Conservation (phyloP, 2,329 filamentous ascomycete genomes). For the Macroventuria anomochaeta region DNA sequence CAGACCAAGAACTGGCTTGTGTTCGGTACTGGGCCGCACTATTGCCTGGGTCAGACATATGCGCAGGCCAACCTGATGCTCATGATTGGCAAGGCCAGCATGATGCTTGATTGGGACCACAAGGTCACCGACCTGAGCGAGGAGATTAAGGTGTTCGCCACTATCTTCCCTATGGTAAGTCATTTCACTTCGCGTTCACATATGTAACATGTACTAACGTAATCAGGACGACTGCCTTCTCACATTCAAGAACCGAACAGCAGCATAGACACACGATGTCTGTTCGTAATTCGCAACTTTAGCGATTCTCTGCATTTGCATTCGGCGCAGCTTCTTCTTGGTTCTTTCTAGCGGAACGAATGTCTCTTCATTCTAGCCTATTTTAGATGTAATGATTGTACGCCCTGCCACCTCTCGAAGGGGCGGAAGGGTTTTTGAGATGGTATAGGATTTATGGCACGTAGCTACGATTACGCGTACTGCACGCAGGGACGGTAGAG, state of each 20-base stretch:
- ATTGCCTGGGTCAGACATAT: constrained; percentile 94
- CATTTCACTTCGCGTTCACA: too few relatives aligned
- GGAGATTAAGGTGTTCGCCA: constrained; percentile 97
- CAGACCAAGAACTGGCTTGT: constrained; percentile 97
- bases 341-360: constrained; percentile 26
- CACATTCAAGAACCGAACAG: constrained; percentile 63
- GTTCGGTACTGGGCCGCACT: constrained; percentile 94
- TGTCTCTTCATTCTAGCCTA: constrained; percentile 20
- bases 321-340: constrained; percentile 24
- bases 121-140: constrained; percentile 82
- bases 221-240: constrained; percentile 81
- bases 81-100: constrained; percentile 87
- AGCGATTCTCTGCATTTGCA: constrained; percentile 37
- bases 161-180: constrained; percentile 93
- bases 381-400: constrained; percentile 41
- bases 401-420: constrained; percentile 21
- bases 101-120: constrained; percentile 89
- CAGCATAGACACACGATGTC: constrained; percentile 23
- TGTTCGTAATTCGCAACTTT: constrained; percentile 30
- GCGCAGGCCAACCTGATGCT: constrained; percentile 87
- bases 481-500: constrained; percentile 20
- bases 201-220: constrained; percentile 23
- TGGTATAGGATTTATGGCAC: constrained; percentile 17
- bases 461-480: constrained; percentile 14
- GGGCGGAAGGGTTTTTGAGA: constrained; percentile 22